A percentile compares a stretch with the other conserved stretches of the same genome.
Conservation (phyloP, 345 rosid genomes). For the Laguncularia racemosa region DNA sequence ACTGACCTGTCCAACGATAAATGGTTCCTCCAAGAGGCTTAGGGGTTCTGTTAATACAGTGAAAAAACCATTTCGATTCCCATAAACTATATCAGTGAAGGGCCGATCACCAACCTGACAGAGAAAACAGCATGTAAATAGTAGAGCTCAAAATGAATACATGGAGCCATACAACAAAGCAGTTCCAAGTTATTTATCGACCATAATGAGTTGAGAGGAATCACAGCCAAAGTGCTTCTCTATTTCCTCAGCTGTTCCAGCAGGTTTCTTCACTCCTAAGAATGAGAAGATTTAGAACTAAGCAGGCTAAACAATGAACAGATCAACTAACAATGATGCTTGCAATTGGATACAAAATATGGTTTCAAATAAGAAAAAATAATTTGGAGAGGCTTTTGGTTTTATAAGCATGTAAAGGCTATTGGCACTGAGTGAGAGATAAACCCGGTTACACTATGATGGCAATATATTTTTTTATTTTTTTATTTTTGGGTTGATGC, state of each 20-base stretch:
- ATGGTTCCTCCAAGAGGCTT: constrained; percentile 76
- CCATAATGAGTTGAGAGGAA: constrained; percentile 84
- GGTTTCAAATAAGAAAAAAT: too few relatives aligned
- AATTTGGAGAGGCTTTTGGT: too few relatives aligned
- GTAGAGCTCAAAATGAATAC: constrained; percentile 6
- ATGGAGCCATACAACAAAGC: constrained; percentile 1
- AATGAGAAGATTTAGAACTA: background rate
- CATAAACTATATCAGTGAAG: constrained; percentile 82
- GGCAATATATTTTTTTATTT: too few relatives aligned
- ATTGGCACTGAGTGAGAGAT: too few relatives aligned
- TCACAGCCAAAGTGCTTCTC: constrained; percentile 89
- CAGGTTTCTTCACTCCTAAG: constrained; percentile 85
- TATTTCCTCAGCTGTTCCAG: constrained; percentile 87
- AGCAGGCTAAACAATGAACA: too few relatives aligned
- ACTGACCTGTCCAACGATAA: constrained; percentile 90
- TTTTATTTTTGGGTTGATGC: too few relatives aligned
- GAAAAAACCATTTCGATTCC: constrained; percentile 78
- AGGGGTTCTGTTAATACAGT: constrained; percentile 78
- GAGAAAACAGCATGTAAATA: constrained; percentile 8
- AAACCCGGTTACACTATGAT: too few relatives aligned
- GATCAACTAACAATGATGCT: too few relatives aligned
- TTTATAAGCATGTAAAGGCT: too few relatives aligned
- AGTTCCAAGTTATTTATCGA: constrained; percentile 19
- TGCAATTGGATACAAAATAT: too few relatives aligned
- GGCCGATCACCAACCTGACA: constrained; percentile 95